Base-by-base conservation (phyloP, 2,329 filamentous ascomycete genomes). In the Magnaporthales sp. region DNA sequence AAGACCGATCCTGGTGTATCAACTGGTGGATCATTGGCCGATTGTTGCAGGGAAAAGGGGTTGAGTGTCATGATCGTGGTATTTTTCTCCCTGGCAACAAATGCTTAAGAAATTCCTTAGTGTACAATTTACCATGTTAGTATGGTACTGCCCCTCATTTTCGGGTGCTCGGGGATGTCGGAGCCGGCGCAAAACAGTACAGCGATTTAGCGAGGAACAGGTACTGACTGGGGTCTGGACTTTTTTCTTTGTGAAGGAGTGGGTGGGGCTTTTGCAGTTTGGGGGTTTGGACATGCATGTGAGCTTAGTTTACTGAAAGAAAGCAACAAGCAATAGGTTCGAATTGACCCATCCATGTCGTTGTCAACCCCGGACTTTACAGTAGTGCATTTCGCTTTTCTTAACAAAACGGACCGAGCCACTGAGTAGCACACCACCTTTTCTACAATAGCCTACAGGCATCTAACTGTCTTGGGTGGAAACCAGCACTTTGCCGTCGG, bases 91-190 rank as follows among this genome's bases (percentile, higher is more conserved):
- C 38, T 46, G 38, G 38, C 19, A 46, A 46, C 38, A 46, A 46
- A 19, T 46, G 19, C 38, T n/a, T n/a, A n/a, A n/a, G n/a, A n/a
- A n/a, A n/a, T n/a, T n/a, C n/a, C n/a, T n/a, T 46, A 46, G 38
- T 46, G 38, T 1, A 7, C 19, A 46, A 46, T 46, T 46, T 46
- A 9, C 5, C 24, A 58, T n/a, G 1, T n/a, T 13, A 26, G 56
- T 60, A 24, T 26, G 24, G 56, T 46, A 19, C 31, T 32, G 51
- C 63, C 63, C 63, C 63, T 24, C 63, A 64, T 54, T 51, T 63
- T 46, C 15, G 38, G 38, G 9, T 62, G 30, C 61, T 54, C 63
- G 63, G 63, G 63, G 63, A 8, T 64, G 32, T 64, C 63, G 63
- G 63, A 64, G 63, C 32, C 62, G 63, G 22, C 22, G 30, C 38